phyloP scores from a whole-genome alignment of 2,329 filamentous ascomycete species.

The Hortaea werneckii region DNA sequence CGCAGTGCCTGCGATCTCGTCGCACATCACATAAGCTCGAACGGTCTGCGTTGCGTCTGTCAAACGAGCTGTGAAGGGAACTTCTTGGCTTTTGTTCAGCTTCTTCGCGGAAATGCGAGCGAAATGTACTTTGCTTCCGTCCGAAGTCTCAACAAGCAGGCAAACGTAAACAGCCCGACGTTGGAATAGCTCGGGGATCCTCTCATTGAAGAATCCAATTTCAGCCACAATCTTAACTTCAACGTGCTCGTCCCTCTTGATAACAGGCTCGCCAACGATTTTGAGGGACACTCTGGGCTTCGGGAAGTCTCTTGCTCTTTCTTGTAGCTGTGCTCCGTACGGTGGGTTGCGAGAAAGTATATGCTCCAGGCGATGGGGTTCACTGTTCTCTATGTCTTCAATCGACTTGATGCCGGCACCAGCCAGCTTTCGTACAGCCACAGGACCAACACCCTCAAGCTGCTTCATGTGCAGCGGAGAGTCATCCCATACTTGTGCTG shows the following conservation, averaged over 20 bases:
- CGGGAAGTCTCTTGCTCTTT: slow-evolving; percentile 61
- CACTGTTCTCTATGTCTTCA: slow-evolving; percentile 55
- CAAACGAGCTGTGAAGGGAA: slow-evolving; percentile 51
- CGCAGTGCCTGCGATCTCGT: slow-evolving; percentile 61
- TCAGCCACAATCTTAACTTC: slow-evolving; percentile 55
- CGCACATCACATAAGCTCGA: slow-evolving; percentile 66
- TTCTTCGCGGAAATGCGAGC: slow-evolving; percentile 52
- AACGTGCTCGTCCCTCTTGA: slow-evolving; percentile 34
- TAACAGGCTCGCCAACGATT: slow-evolving; percentile 34
- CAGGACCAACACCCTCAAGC: slow-evolving; percentile 66
- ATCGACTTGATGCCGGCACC: slow-evolving; percentile 62
- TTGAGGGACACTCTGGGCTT: slow-evolving; percentile 48
- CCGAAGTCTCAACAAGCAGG: slow-evolving; percentile 61
- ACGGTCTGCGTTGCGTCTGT: slow-evolving; percentile 47
- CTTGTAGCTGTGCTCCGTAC: slow-evolving; percentile 62
- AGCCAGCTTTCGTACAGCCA: slow-evolving; percentile 63
- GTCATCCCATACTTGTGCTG: slow-evolving; percentile 71
- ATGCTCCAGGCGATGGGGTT: slow-evolving; percentile 65
- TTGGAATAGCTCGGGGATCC: slow-evolving; percentile 50
- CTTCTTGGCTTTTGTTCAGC: slow-evolving; percentile 50
- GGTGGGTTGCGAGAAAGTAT: slow-evolving; percentile 71
- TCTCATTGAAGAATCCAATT: slow-evolving; percentile 62
- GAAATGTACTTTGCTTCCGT: slow-evolving; percentile 61
- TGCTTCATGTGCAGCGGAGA: slow-evolving; percentile 73
- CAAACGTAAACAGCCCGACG: slow-evolving; percentile 58